Base-by-base conservation (phyloP, 306 rosid species). In the Alnus glutinosa region DNA sequence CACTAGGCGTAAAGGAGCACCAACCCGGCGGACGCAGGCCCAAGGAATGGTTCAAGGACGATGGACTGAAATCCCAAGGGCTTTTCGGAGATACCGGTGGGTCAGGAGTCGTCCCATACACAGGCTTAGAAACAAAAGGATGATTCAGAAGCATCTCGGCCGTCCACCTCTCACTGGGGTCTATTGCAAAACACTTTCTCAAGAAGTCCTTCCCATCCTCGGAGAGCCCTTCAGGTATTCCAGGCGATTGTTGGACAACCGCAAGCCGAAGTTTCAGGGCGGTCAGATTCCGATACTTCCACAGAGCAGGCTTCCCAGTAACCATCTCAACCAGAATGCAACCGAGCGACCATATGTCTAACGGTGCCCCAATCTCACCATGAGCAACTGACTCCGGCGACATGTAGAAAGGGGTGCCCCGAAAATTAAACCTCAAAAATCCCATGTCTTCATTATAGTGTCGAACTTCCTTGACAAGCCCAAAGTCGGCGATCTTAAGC, bases 401-500 rank as follows among this genome's bases (percentile, higher is more conserved):
- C 79, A 76, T 46, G 64, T 76, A 76, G 3, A 3, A 5, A 0
- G 80, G 73, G 15, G 80, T 49, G n/a, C 80, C 80, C 23, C 63
- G 36, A 15, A 48, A 51, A 6, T 5, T 4, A 1, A 14, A 4
- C 61, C 36, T 62, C 70, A 55, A 57, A 4, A 0, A 10, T 2
- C 34, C 11, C 2, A 23, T 1, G 2, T 16, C 39, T 13, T 76
- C 80, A 5, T 50, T 15, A 0, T 19, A 14, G 5, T 54, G 48
- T 54, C 19, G 6, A 2, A 23, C 8, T 16, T 54, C 59, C 63
- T n/a, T 63, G 8, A 51, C 36, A 0, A 63, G 4, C 11, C 80
- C 80, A 23, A 76, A 76, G 28, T 64, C 80, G 2, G 74, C 37
- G 14, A 77, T 77, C 74, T 77, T 77, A 7, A 76, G 7, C 48